phyloP scores from a whole-genome alignment of 2,329 filamentous ascomycete species.

The Gremmenia infestans region DNA sequence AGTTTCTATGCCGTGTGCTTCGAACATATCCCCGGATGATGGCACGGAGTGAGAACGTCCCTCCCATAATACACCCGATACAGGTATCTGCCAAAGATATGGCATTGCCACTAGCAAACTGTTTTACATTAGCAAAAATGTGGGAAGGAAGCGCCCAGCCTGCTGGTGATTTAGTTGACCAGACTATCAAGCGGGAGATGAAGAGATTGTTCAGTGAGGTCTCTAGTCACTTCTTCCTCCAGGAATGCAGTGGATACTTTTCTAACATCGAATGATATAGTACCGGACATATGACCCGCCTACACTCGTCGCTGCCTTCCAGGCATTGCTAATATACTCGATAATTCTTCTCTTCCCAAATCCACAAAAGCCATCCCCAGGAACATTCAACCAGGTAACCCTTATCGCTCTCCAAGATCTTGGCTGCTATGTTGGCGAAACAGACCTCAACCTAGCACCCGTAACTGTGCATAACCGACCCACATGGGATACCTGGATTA shows the following conservation, averaged over 20 bases:
- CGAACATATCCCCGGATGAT: constrained; percentile 37
- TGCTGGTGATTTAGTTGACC: constrained; percentile 29
- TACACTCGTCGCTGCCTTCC: constrained; percentile 33
- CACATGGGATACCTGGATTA: constrained; percentile 34
- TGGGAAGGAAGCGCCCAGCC: constrained; percentile 33
- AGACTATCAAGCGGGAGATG: constrained; percentile 32
- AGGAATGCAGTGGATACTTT: not conserved
- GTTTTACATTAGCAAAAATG: constrained; percentile 35
- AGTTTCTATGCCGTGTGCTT: constrained; percentile 32
- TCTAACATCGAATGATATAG: constrained; percentile 16
- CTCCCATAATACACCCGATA: constrained; percentile 34
- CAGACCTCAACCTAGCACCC: constrained; percentile 34
- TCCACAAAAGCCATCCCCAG: constrained; percentile 19
- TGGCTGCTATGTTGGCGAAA: constrained; percentile 29
- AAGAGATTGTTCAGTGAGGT: constrained; percentile 31
- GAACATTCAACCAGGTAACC: constrained; percentile 22
- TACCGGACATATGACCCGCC: constrained; percentile 32
- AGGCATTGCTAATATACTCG: constrained; percentile 35
- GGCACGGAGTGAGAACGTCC: constrained; percentile 33
- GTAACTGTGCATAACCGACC: constrained; percentile 31
- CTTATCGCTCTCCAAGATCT: constrained; percentile 32
- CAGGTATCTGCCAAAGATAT: constrained; percentile 13
- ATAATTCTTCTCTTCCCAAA: constrained; percentile 36
- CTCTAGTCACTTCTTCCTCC: constrained; percentile 3
- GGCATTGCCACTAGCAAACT: constrained; percentile 32